Evolutionary conservation across 108 stramenopile genomes (phyloP).

Genomic region (Nannochloropsis oceanica): DNA sequence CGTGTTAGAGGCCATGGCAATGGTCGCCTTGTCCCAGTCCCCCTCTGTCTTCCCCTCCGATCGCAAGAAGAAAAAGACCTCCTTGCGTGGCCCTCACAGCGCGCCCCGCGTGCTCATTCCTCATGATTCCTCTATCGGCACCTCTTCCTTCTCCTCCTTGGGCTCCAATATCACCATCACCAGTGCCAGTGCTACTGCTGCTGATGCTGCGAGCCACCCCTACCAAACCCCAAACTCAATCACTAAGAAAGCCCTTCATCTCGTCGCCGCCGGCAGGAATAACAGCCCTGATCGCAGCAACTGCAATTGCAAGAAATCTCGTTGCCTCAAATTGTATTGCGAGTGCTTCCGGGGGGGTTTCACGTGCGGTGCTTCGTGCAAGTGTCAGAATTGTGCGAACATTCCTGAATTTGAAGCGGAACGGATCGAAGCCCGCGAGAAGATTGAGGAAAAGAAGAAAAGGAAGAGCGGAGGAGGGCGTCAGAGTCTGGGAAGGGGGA

Average conservation of each 20-base stretch:
- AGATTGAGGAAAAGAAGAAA: neutral
- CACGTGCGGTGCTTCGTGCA: neutral
- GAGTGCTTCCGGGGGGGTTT: neutral
- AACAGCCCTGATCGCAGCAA: neutral
- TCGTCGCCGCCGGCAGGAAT: too few relatives aligned
- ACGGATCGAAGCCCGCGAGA: neutral
- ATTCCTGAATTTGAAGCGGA: neutral
- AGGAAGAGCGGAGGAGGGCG: neutral
- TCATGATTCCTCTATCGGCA: too few relatives aligned
- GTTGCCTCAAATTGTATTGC: neutral
- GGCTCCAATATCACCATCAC: too few relatives aligned
- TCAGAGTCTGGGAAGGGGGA: too few relatives aligned
- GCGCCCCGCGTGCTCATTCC: neutral
- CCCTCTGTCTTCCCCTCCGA: neutral
- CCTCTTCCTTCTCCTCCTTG: too few relatives aligned
- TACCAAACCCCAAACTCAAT: too few relatives aligned
- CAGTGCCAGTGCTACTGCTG: too few relatives aligned
- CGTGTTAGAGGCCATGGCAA: neutral
- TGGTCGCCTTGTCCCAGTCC: neutral
- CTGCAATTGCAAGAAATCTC: neutral
- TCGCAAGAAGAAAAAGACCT: neutral
- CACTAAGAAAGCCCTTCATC: too few relatives aligned
- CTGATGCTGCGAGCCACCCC: too few relatives aligned
- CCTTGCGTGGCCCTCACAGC: neutral
- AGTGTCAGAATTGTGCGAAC: neutral